Evolutionary conservation across 2,329 filamentous ascomycete species (phyloP).

Genomic region (Penicillium sp.): DNA sequence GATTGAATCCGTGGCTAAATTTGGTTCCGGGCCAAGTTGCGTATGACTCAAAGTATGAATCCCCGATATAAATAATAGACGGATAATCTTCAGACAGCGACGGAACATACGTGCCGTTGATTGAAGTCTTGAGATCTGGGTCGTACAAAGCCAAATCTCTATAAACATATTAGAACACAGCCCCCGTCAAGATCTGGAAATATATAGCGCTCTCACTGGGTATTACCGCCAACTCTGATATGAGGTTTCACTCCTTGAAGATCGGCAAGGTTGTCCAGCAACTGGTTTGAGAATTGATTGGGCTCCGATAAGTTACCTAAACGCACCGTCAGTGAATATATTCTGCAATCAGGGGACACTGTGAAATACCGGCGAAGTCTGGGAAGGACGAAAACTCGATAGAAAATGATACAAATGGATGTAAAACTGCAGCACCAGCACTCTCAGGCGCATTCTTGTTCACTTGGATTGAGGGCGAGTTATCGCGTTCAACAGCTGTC

Average conservation of each 20-base stretch:
- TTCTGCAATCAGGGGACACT: background rate
- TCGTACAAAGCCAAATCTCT: constrained; percentile 66
- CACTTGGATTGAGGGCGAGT: constrained; percentile 12
- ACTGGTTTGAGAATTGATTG: constrained; percentile 64
- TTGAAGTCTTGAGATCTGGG: constrained; percentile 53
- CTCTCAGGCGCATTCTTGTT: constrained; percentile 8
- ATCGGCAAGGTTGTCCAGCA: constrained; percentile 61
- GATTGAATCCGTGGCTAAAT: constrained; percentile 67
- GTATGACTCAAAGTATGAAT: constrained; percentile 67
- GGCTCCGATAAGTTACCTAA: constrained; percentile 59
- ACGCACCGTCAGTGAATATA: background rate
- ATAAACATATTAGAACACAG: background rate
- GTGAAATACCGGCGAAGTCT: constrained; percentile 52
- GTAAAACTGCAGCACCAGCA: constrained; percentile 20
- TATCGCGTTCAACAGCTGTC: constrained; percentile 2
- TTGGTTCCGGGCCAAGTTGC: constrained; percentile 59
- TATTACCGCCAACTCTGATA: constrained; percentile 69
- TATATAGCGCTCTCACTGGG: constrained; percentile 47
- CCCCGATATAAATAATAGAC: constrained; percentile 63
- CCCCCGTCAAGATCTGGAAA: too few relatives aligned
- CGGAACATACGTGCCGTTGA: constrained; percentile 58
- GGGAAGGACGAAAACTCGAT: constrained; percentile 59
- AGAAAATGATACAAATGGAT: constrained; percentile 56
- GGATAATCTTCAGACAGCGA: constrained; percentile 62
- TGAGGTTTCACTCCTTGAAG: constrained; percentile 62